These are phyloP conservation scores for Leccinum subtestaceum DNA, from an alignment of 768 basidiomycete genomes.

Conservation along the genomic window DNA sequence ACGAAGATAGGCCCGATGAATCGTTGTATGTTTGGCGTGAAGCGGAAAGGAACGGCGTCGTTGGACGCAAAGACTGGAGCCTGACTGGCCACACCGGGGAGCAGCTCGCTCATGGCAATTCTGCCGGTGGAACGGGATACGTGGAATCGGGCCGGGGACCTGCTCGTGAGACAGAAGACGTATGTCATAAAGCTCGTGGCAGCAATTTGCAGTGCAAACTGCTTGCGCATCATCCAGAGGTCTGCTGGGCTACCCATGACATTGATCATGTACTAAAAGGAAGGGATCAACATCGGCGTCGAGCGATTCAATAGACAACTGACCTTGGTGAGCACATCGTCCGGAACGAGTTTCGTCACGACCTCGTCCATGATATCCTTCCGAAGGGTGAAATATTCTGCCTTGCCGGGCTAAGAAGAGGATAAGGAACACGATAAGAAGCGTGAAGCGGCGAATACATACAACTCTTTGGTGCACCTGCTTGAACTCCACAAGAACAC, in stretches of 20 bases:
- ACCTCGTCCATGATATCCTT: constrained; percentile 91
- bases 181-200: constrained; percentile 91
- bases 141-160: constrained; percentile 82
- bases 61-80: constrained; percentile 68
- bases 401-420: constrained; percentile 49
- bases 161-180: constrained; percentile 77
- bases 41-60: constrained; percentile 94
- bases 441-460: constrained; percentile 7
- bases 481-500: constrained; percentile 59
- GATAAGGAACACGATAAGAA: neutral
- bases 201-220: constrained; percentile 89
- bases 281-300: neutral
- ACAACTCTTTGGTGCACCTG: constrained; percentile 44
- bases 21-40: constrained; percentile 93
- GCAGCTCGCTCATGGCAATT: constrained; percentile 89
- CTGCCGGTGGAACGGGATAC: constrained; percentile 86
- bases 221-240: constrained; percentile 96
- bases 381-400: constrained; percentile 67
- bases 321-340: constrained; percentile 82
- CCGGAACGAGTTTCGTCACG: constrained; percentile 81
- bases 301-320: constrained; percentile 8
- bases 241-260: constrained; percentile 82
- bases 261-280: constrained; percentile 80
- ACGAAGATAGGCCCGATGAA: constrained; percentile 87
- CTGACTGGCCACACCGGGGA: constrained; percentile 60